Conservation (phyloP, 2,329 filamentous ascomycete genomes). For the Aspergillus sp. region DNA sequence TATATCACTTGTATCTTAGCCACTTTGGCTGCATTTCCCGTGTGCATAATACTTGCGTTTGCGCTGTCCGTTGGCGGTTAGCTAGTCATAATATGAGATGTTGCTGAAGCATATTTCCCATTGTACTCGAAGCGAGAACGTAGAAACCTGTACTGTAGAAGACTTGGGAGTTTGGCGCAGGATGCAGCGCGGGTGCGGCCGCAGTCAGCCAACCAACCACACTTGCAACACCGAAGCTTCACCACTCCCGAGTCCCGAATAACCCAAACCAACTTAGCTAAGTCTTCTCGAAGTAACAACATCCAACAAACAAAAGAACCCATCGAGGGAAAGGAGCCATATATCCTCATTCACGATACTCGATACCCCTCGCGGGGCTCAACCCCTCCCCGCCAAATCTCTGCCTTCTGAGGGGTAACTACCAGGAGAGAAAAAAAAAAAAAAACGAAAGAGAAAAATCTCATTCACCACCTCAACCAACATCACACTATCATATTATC, state of each 20-base stretch:
- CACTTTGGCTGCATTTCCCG: conserved; percentile 16
- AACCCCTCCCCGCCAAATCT: not conserved
- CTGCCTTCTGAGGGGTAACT: not conserved
- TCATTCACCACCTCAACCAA: not conserved
- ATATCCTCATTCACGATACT: not conserved
- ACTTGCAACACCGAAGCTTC: too few species aligned
- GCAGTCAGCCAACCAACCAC: not conserved
- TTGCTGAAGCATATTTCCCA: not conserved
- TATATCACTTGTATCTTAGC: conserved; percentile 12
- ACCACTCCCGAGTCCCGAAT: too few species aligned
- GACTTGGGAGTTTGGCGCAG: too few species aligned
- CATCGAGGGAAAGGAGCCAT: not conserved
- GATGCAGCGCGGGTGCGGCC: too few species aligned
- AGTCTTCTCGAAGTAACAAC: not conserved
- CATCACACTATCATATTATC: not conserved
- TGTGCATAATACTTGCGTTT: conserved; percentile 21
- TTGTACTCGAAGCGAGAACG: not conserved
- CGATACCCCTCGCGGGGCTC: not conserved
- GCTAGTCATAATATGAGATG: conserved; percentile 21
- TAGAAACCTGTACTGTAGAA: too few species aligned
- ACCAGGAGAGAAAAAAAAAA: not conserved
- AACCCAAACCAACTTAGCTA: not conserved
- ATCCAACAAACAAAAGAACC: not conserved
- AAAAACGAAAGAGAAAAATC: not conserved
- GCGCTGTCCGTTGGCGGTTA: conserved; percentile 18